Evolutionary conservation across 139 green algal species (phyloP), one percentile per base, ranked within the genome.

Genomic region (Coelastrella sp.): DNA sequence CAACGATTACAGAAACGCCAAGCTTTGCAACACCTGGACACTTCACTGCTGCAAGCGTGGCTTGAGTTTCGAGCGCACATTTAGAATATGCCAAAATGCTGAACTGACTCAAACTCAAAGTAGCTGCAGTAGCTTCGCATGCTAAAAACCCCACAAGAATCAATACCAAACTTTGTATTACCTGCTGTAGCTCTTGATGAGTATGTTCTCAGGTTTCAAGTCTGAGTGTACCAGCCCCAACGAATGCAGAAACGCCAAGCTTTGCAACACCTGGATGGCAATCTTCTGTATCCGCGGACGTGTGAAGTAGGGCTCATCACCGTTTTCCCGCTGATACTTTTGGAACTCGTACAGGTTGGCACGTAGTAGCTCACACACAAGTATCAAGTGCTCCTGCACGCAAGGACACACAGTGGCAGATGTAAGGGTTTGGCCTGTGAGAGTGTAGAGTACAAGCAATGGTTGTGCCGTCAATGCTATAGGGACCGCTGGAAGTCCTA

Each of bases 281-380:
- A 99, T 98, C 22, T 76, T 90, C 93, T 99, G 96, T 22, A 99
- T 95, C 79, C 97, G 94, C 0, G 93, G 92, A 78, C 97, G 95
- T 6, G 96, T 98, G 94, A 99, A 99, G 95, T 99, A 99, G 10
- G 86, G 90, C 80, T 95, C 94, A 22, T 95, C 95, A 22, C 96
- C 95, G 8, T 90, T 95, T 88, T 98, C 97, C 13, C 94, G 89
- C 91, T 99, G 98, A 95, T 99, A 98, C 94, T 98, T 99, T 77
- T 98, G 96, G 83, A 99, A 99, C 94, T 99, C 97, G 93, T 99
- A 99, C 92, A 99, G 95, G 93, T 99, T 99, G 89, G 97, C 96
- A 7, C 96, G 95, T 88, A 99, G 96, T 85, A 99, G 95, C 95
- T 99, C 98, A 83, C 95, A 98, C 64, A 99, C 97, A 56, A 99